Base-by-base conservation (phyloP, 108 stramenopile genomes). In the Cyclotella cryptica region DNA sequence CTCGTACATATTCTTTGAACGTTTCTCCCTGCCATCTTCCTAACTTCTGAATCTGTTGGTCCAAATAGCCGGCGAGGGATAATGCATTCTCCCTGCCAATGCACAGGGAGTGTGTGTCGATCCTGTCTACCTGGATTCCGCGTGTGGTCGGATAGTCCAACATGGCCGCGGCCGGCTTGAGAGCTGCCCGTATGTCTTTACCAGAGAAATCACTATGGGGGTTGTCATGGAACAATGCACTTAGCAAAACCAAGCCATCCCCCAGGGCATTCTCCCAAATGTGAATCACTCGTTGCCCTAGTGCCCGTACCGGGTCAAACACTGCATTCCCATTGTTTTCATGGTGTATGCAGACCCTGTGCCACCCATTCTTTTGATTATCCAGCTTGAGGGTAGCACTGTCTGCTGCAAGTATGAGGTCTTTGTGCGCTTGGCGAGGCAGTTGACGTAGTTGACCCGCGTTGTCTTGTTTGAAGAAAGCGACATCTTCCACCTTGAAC, bases 351-450 rank as follows among this genome's bases (percentile, higher is more conserved):
- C 66, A 67, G 24, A n/a, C n/a, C n/a, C n/a, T 70, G 69, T 67
- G 47, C 66, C 66, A 67, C 47, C 66, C 66, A 67, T 47, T 67
- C n/a, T 67, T 67, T 28, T 67, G 66, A 28, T 67, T 67, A 11
- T 67, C 47, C 7, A 67, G 27, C 66, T 67, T 67, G 47, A 13
- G 47, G 66, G 47, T 67, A 51, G 26, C 51, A 22, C 7, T 51
- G 27, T 47, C 24, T 67, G 3, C 26, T 14, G 47, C 26, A 21
- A 67, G 14, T 41, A 67, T 51, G 9, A 51, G 26, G 3, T 47
- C 7, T 13, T 51, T 28, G 28, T 26, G 51, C 10, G 19, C 45
- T 3, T 67, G 12, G 7, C 47, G 21, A 14, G 66, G 66, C 12
- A 67, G 21, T 17, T 51, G 49, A 24, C 47, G 45, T 1, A 67